Conservation (phyloP, 2,329 filamentous ascomycete genomes). For the Onygenales sp. region DNA sequence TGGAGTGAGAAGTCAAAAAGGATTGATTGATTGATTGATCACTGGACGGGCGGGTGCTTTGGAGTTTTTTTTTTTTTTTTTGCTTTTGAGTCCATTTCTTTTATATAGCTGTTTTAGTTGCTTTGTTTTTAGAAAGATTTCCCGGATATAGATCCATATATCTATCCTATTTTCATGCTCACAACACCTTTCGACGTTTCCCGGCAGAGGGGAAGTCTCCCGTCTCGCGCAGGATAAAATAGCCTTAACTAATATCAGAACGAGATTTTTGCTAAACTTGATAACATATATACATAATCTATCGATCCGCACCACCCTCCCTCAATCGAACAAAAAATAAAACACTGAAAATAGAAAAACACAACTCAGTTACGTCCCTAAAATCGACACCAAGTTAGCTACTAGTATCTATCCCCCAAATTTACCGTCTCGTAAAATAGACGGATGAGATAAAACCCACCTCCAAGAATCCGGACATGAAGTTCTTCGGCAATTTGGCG, state of each 20-base stretch:
- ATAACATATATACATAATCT: conserved; percentile 4
- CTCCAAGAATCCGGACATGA: conserved; percentile 93
- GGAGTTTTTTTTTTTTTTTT: too few relatives aligned
- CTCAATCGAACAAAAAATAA: background rate
- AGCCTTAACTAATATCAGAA: background rate
- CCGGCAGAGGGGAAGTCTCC: background rate
- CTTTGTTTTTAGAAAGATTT: too few relatives aligned
- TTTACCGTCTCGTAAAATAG: background rate
- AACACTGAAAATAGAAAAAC: background rate
- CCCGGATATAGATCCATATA: too few relatives aligned
- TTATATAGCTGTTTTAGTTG: too few relatives aligned
- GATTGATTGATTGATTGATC: too few relatives aligned
- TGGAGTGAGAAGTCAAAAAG: too few relatives aligned
- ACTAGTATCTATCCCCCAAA: background rate
- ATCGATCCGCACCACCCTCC: conserved; percentile 5
- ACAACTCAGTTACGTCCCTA: conserved; percentile 16
- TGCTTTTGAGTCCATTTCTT: too few relatives aligned
- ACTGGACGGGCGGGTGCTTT: too few relatives aligned
- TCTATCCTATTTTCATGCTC: too few relatives aligned
- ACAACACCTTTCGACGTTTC: too few relatives aligned
- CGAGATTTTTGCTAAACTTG: background rate
- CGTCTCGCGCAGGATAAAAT: background rate
- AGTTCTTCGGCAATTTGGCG: conserved; percentile 70
- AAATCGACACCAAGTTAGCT: background rate
- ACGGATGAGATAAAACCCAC: conserved; percentile 40